Evolutionary conservation across 441 rosid genomes (phyloP).

Genomic region (Daphne laureola): DNA sequence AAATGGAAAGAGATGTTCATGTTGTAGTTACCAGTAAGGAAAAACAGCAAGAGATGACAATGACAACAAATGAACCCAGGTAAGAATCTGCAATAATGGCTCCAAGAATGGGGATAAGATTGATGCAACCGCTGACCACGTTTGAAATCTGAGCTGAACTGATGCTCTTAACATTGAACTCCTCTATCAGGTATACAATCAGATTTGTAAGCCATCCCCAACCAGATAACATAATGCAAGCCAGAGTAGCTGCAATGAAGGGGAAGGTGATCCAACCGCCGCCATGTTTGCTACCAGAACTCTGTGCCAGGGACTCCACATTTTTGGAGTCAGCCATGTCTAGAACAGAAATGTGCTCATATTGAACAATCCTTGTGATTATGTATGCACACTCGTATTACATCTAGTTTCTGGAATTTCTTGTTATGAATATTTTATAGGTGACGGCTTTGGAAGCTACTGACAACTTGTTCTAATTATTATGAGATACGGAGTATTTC

Average conservation of each 20-base stretch:
- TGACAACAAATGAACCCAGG: constrained; percentile 20
- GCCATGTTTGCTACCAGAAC: not conserved
- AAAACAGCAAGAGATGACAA: constrained; percentile 11
- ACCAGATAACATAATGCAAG: constrained; percentile 11
- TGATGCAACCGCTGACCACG: constrained; percentile 14
- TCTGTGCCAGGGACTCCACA: no score
- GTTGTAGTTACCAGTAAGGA: constrained; percentile 21
- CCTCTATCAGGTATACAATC: constrained; percentile 18
- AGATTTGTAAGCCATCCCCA: constrained; percentile 18
- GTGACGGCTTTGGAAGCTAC: no score
- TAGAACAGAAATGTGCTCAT: no score
- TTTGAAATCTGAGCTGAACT: constrained; percentile 24
- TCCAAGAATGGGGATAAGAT: constrained; percentile 18
- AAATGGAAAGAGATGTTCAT: not conserved
- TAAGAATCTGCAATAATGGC: constrained; percentile 31
- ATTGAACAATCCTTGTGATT: no score
- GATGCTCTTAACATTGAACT: constrained; percentile 27
- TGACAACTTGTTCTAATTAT: no score
- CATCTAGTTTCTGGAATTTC: no score
- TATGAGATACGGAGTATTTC: no score
- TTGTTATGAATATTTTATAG: no score
- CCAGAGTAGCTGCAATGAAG: constrained; percentile 14
- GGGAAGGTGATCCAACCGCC: constrained; percentile 13
- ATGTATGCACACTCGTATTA: no score
- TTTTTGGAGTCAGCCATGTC: no score